These are phyloP conservation scores for Arxiozyma heterogenica DNA, from an alignment of 1,139 yeast species.

Conservation along the genomic window DNA sequence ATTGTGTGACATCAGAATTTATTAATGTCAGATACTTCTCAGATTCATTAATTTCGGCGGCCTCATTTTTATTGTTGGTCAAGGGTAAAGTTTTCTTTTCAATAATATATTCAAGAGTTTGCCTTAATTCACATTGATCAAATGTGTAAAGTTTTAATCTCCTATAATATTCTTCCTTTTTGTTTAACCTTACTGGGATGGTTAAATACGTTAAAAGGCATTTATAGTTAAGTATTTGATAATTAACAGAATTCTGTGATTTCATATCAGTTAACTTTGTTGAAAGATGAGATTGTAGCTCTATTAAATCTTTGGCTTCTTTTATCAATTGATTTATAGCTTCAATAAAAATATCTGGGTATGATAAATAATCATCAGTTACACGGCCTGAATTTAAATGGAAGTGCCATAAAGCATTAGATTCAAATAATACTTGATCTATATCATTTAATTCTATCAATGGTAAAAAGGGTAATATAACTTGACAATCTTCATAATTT, in stretches of 20 bases:
- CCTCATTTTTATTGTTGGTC: background rate
- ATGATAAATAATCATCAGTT: background rate
- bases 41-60: background rate
- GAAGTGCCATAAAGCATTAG: slow-evolving; percentile 61
- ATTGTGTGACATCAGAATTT: background rate
- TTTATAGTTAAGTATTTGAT: slow-evolving; percentile 15
- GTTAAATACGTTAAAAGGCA: slow-evolving; percentile 21
- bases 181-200: slow-evolving; percentile 22
- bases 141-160: slow-evolving; percentile 24
- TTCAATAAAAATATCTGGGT: background rate
- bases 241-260: slow-evolving; percentile 10
- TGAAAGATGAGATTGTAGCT: background rate
- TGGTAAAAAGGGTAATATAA: slow-evolving; percentile 63
- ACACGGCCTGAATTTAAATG: slow-evolving; percentile 23
- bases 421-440: slow-evolving; percentile 55
- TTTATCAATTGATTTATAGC: slow-evolving; percentile 6
- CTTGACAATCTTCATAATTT: slow-evolving; percentile 17
- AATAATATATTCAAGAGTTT: slow-evolving; percentile 1
- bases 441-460: slow-evolving; percentile 34
- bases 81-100: background rate
- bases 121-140: slow-evolving; percentile 17
- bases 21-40: background rate
- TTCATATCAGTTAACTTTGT: background rate
- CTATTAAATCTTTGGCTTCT: slow-evolving; percentile 10
- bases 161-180: slow-evolving; percentile 19